Base-by-base conservation (phyloP, 805 yeast species). In the Hanseniaspora pseudoguilliermondii region DNA sequence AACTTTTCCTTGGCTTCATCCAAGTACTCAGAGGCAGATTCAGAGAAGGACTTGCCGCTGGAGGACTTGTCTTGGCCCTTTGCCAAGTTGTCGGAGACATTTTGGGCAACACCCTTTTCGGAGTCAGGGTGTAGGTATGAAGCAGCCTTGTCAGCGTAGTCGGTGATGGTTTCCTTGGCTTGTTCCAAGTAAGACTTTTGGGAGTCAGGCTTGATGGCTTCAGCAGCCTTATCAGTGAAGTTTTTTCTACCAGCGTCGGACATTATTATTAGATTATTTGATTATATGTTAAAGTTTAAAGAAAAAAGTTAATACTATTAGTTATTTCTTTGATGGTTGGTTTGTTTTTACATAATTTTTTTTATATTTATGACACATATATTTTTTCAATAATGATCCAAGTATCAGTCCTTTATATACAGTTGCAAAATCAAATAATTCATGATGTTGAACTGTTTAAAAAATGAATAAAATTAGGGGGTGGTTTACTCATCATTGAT, bases 231-330 rank as follows among this genome's bases (percentile, higher is more conserved):
- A 68, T 83, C 84, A 61, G 81, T 62, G 66, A 87, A 76, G 68
- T 78, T 73, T 74, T 88, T 87, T 83, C 95, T 84, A 65, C 84
- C 86, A 59, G 76, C 66, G 72, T 72, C 76, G 57, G 76, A 72
- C 76, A 73, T 73, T 60, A 40, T 67, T 43, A 38, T 46, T 4
- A n/a, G 15, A 20, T 50, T 35, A 27, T n/a, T n/a, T n/a, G n/a
- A n/a, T n/a, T n/a, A n/a, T n/a, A n/a, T n/a, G n/a, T n/a, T n/a
- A n/a, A 23, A 23, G 25, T 23, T 23, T 23, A 23, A 23, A 23
- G 25, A 23, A 23, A 23, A 5, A 3, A 3, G 25, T 23, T 23
- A 23, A 23, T 23, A 3, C 5, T 2, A 23, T 23, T 23, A 23
- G 5, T 29, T 29, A 29, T 8, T 29, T 29, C 32, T 29, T 29